Base-by-base conservation (phyloP, 495 filamentous ascomycete species). In the Aspergillus wentii region DNA sequence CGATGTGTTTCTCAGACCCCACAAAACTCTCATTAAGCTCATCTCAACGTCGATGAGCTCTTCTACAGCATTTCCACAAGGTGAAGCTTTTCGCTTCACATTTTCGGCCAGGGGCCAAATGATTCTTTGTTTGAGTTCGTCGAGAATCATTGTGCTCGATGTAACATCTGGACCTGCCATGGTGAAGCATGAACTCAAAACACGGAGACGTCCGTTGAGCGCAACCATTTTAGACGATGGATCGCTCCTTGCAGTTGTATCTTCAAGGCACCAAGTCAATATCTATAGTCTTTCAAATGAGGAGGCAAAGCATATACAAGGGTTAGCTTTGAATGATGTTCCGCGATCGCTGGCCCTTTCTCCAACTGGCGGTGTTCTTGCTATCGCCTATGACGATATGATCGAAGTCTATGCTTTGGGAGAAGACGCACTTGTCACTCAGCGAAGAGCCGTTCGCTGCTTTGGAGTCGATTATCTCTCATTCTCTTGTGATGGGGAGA, bases 1-100 rank as follows among this genome's bases (percentile, higher is more conserved):
- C 49, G 82, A 88, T 49, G 78, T 82, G 6, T 88, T 85, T 55
- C 56, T 90, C 15, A 75, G 81, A 15, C 87, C 87, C 5, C 75
- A 55, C 26, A 68, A 74, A 37, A 89, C 83, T 13, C 57, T 85
- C 25, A 72, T 92, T 43, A 87, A 80, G 40, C 61, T 94, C 17
- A 79, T 90, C n/a, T 90, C 85, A 11, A 84, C 80, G 21, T 88
- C 85, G 13, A 85, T 87, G 55, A 86, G 83, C 43, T 90, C 85
- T 0, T 85, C 87, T 9, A 85, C 84, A 7, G 76, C 80, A 0
- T 83, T 83, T 40, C 87, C 87, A 1, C 83, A 85, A 5, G 87
- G 87, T 15, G 87, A 94, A 57, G 85, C 86, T 30, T 86, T 94
- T 60, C 84, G 86, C 35, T 94, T 92, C 49, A 75, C 75, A 39